Base-by-base conservation (phyloP, 2,329 filamentous ascomycete species). In the Talaromyces verruculosus region DNA sequence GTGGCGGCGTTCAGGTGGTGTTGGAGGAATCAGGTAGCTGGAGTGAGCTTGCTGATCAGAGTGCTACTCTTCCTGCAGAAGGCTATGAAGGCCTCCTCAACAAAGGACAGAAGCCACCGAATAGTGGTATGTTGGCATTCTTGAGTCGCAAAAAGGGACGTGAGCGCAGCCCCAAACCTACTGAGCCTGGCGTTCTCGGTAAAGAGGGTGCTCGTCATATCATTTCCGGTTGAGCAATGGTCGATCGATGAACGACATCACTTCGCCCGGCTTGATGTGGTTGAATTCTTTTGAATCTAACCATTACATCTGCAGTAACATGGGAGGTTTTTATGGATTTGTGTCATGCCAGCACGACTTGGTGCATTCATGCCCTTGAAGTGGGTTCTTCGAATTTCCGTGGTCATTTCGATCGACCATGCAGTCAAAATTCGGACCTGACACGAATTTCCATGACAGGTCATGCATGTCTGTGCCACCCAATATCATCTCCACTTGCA, bases 161-260 rank as follows among this genome's bases (percentile, higher is more conserved):
- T 69, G 92, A 93, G 64, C 89, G 93, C 78, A 97, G 93, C 76
- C 95, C 95, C 1, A 97, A 97, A 81, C 93, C 93, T 30, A 94
- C 92, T 77, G 93, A 98, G 80, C 87, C 92, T 64, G 95, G 95
- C 66, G 93, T 99, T 7, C 76, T 99, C 66, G 95, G 95, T 65
- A 98, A 98, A 76, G 93, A 98, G 77, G 95, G 95, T 17, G 93
- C 95, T 11, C 85, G 95, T 75, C 89, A 92, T 69, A 86, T 94
- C 65, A 90, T 94, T 74, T 89, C 87, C 72, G 55, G 63, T 25
- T 64, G 55, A 64, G 13, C 17, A 55, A 35, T 49, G 39, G 19
- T 17, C 19, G 28, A 28, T 15, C 15, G n/a, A 3, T 19, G 22
- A 17, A 41, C 22, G 13, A 28, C 22, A 25, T 17, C 19, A 10